Base-by-base conservation (phyloP, 2,329 filamentous ascomycete genomes). In the Neocatenulostroma microsporum region DNA sequence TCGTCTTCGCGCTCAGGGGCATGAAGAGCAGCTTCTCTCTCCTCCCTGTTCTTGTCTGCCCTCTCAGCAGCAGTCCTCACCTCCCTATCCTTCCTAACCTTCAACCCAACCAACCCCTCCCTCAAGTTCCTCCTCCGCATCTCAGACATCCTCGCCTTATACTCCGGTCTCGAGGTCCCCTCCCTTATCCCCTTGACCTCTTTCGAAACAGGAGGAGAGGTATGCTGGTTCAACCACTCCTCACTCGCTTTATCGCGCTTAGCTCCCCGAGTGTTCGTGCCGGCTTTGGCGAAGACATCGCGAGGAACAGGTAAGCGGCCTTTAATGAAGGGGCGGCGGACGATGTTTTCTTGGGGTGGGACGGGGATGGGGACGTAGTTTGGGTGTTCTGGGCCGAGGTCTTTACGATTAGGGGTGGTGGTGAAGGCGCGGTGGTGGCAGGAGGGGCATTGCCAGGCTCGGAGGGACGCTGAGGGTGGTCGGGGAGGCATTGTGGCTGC, bases 281-380 rank as follows among this genome's bases (percentile, higher is more conserved):
- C 30, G 45, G 49, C 40, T 2, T 60, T 63, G 25, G 59, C 53
- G 66, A 96, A 95, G 47, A 96, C 66, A 39, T 84, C 73, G 45
- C 88, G 80, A 23, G 91, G 89, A 0, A 86, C 70, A 7, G 91
- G 91, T 0, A 98, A 73, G 39, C 80, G 76, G 49, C 91, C 91
- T 59, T 86, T 86, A 21, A 86, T 60, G 9, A 51, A 47, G 12
- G 63, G 66, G 41, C 67, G 67, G 34, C 59, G 54, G 3, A 66
- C 62, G 27, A 66, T 62, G n/a, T 75, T 71, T 34, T 80, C 77
- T 59, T 94, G 86, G n/a, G 78, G 73, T 32, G 83, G 74, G 49
- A 72, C 71, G 31, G 88, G 89, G 37, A 95, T 70, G 48, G 85
- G 78, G 64, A 96, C 83, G 68, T 83, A 96, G 47, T 76, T 74